Base-by-base conservation (phyloP, 345 rosid species). In the Populus deltoides region DNA sequence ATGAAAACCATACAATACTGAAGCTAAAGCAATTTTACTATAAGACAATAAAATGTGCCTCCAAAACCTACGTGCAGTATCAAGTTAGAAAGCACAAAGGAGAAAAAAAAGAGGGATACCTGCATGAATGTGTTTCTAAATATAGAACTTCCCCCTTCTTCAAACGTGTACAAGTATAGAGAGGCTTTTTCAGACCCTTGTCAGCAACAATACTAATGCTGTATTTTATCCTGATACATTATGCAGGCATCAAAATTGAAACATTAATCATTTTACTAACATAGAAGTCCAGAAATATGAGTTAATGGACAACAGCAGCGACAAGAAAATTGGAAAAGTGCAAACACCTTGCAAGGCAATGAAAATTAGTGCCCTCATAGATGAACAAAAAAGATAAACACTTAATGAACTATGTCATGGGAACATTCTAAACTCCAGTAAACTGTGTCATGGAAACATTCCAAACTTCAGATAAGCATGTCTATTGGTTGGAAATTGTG, bases 71-170 rank as follows among this genome's bases (percentile, higher is more conserved):
- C 6, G 57, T 6, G 57, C 57, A 5, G 57, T 51, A 6, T 51
- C 57, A 51, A 51, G 57, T 51, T 51, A 18, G 10, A 10, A 57
- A n/a, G 27, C 13, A n/a, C 10, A 57, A 3, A 41, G 39, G 74
- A 80, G 51, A 57, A 13, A 25, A 65, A 39, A 49, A 51, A 72
- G 29, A 57, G 22, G n/a, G 22, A 45, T 88, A 94, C 98, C 98
- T 94, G 97, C 94, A 90, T 25, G 97, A 90, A 87, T 92, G 98
- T 53, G 98, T 97, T 81, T 94, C 99, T 63, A 94, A 79, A 86
- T 94, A 97, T 77, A 97, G 69, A 78, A 94, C 99, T 81, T 97
- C 98, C 79, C 99, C 99, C 83, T 94, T 97, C 88, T 94, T 97
- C 90, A 97, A 85, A 33, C 98, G 97, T 45, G 98, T 97, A 79